Evolutionary conservation across 768 basidiomycete genomes (phyloP), one percentile per base, ranked within the genome.

Genomic region (Hygrocybe punicea): DNA sequence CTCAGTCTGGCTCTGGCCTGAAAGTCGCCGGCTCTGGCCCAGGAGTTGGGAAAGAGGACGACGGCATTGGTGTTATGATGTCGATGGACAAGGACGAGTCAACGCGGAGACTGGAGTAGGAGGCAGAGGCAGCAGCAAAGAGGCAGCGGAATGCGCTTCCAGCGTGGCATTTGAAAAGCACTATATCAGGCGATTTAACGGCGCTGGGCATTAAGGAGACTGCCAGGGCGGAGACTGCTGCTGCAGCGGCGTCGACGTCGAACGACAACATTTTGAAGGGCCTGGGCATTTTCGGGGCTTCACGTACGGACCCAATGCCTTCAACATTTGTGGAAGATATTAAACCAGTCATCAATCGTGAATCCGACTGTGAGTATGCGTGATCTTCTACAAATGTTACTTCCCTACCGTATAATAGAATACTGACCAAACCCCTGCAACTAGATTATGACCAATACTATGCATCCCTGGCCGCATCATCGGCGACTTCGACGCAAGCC

Each of bases 121-220:
- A 91, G 62, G 84, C 83, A 19, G 85, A 94, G 69, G 89, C 89
- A 1, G 89, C 89, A 56, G 82, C 86, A 54, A 94, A 94, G 72
- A 75, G 92, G 57, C 83, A 87, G 67, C 94, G 98, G 75, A 98
- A 98, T 67, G 83, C 86, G 0, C 76, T 99, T 45, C 97, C 97
- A 1, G 79, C 89, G 11, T 99, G 97, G 97, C 92, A 97, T 75
- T 81, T 94, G 63, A 90, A 92, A 72, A 95, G 93, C 67, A 99
- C 97, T 2, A 93, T 99, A 59, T 87, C 93, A 3, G 93, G 94
- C 8, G 89, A 95, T 62, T 75, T 93, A 58, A 97, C 96, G 1
- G 88, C 91, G 19, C 78, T 95, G 39, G 93, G 93, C 17, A 81
- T 90, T 56, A 82, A 85, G 63, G 89, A 91, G 68, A 82, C 70